A percentile compares a stretch with the other conserved stretches of the same genome.
Conservation (phyloP, 1,284 basidiomycete genomes). For the Ceratobasidium sp. region DNA sequence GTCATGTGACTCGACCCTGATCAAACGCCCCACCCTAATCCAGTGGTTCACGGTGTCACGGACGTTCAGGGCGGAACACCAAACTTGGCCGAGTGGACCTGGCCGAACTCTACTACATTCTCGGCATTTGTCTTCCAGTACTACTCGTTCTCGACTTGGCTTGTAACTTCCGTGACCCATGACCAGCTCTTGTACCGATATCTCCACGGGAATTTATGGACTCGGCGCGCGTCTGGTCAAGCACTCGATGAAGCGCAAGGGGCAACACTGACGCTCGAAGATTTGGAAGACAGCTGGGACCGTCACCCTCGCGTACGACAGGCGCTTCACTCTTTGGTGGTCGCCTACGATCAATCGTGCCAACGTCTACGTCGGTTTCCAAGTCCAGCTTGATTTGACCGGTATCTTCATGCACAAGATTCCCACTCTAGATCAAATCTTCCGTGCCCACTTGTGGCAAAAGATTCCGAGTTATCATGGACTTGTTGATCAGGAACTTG, state of each 20-base stretch:
- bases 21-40: no score
- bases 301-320: constrained; percentile 76
- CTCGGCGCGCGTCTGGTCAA: constrained; percentile 99
- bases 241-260: constrained; percentile 99
- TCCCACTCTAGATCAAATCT: constrained; percentile 96
- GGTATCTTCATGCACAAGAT: constrained; percentile 98
- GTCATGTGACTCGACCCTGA: no score
- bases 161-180: no score
- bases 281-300: constrained; percentile 97
- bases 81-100: no score
- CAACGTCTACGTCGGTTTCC: constrained; percentile 99
- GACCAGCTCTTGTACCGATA: constrained; percentile 99
- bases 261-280: constrained; percentile 98
- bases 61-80: no score
- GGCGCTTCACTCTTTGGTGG: constrained; percentile 99
- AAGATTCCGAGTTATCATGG: constrained; percentile 93
- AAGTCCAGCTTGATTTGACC: constrained; percentile 96
- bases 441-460: constrained; percentile 99
- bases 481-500: constrained; percentile 97
- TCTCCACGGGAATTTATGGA: constrained; percentile 99
- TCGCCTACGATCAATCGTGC: constrained; percentile 97
- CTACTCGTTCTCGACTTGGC: no score
- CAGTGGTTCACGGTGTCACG: no score
- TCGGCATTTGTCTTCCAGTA: no score
- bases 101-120: no score